phyloP scores from a whole-genome alignment of 2,329 filamentous ascomycete genomes.

The Bipolaris zeicola region DNA sequence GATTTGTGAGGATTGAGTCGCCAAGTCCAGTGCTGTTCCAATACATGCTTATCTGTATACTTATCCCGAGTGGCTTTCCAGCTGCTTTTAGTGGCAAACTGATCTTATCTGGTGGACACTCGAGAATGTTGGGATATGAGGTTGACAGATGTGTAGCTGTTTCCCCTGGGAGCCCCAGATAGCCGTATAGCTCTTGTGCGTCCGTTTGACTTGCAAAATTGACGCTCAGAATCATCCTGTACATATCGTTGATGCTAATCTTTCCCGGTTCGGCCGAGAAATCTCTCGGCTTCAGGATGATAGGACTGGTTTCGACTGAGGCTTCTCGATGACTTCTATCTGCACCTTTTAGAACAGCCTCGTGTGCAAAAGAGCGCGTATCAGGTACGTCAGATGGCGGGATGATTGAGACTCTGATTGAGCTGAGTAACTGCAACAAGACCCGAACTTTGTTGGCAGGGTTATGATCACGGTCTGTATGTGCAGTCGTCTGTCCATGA shows the following conservation, averaged over 20 bases:
- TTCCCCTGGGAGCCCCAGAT: constrained; percentile 20
- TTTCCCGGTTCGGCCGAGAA: background rate
- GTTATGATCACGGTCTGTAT: background rate
- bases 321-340: constrained; percentile 2
- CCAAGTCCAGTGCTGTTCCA: constrained; percentile 20
- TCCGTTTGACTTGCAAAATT: constrained; percentile 27
- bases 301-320: constrained; percentile 10
- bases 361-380: background rate
- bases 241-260: constrained; percentile 2
- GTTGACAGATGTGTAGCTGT: constrained; percentile 25
- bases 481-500: background rate
- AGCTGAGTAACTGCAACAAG: constrained; percentile 7
- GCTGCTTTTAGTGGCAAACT: constrained; percentile 18
- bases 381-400: constrained; percentile 1
- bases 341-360: constrained; percentile 11
- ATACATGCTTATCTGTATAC: constrained; percentile 29
- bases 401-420: constrained; percentile 13
- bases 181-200: constrained; percentile 31
- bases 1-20: constrained; percentile 25
- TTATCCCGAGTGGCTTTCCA: constrained; percentile 23
- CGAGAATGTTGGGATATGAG: constrained; percentile 39
- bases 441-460: constrained; percentile 6
- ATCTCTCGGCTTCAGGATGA: constrained; percentile 31
- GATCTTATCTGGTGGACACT: constrained; percentile 19
- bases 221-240: constrained; percentile 25